Base-by-base conservation (phyloP, 306 rosid species). In the Sindora glabra region DNA sequence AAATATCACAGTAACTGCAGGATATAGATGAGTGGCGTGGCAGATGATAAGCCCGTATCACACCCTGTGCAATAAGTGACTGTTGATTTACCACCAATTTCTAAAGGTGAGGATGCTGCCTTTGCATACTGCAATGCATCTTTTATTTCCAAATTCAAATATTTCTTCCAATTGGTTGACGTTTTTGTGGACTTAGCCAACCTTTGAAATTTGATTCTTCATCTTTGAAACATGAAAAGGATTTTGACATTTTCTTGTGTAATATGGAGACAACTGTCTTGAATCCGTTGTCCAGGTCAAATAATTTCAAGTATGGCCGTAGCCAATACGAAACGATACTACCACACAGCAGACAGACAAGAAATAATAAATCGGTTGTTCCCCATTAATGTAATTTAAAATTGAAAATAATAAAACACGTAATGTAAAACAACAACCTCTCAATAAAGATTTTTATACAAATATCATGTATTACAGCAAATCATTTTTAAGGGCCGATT, bases 281-380 rank as follows among this genome's bases (percentile, higher is more conserved):
- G 47, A 55, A 65, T 66, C 32, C 47, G 56, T 55, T 68, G 58
- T 29, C 67, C n/a, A 46, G 40, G 81, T 74, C 69, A 62, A 73
- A 69, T 33, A 22, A 42, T 26, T 26, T 56, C 16, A 25, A 19
- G 5, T 62, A 6, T 55, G 17, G 49, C n/a, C 17, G 19, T 26
- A 24, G 78, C 73, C 71, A 69, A 33, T 14, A 57, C 76, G 78
- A 80, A 81, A 73, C 65, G 75, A 89, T 68, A 71, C 52, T 5
- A 33, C n/a, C 46, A 75, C 87, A 84, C 85, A 87, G 65, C 74
- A 72, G 56, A 73, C 12, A 8, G 38, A 55, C 46, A 77, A 24
- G 12, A 74, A 24, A 10, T 25, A 68, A 70, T 10, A 55, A 22
- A 55, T 16, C 11, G 45, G 48, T 21, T 39, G 18, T 34, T 26